A percentile compares a stretch with the other conserved stretches of the same genome.
Evolutionary conservation across 2,329 filamentous ascomycete species (phyloP).

Genomic region (Dothideomycetidae sp.): DNA sequence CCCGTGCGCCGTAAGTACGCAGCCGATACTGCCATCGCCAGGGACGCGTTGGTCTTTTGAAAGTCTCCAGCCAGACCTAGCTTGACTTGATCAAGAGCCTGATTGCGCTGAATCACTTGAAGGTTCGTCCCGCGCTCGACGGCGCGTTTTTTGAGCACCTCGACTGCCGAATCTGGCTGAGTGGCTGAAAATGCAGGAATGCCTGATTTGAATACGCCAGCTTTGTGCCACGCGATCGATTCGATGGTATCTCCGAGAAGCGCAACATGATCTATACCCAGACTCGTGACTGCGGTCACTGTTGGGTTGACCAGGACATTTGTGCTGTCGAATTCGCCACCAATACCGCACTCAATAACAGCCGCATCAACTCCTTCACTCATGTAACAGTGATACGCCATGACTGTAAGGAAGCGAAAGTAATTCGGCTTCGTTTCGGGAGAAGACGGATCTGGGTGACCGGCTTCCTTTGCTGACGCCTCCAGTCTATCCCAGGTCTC

Average conservation of each 20-base stretch:
- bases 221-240: slow-evolving; percentile 85
- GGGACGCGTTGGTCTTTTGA: slow-evolving; percentile 47
- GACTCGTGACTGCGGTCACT: slow-evolving; percentile 58
- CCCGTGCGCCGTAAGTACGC: slow-evolving; percentile 40
- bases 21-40: slow-evolving; percentile 45
- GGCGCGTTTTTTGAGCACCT: slow-evolving; percentile 43
- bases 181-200: slow-evolving; percentile 49
- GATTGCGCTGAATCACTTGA: slow-evolving; percentile 35
- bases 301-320: slow-evolving; percentile 64
- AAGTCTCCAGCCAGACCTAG: slow-evolving; percentile 48
- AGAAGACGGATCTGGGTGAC: slow-evolving; percentile 33
- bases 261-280: slow-evolving; percentile 73
- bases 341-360: slow-evolving; percentile 85
- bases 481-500: slow-evolving; percentile 64
- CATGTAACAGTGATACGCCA: slow-evolving; percentile 75
- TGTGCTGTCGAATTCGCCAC: slow-evolving; percentile 84
- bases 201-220: slow-evolving; percentile 64
- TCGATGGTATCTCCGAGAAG: slow-evolving; percentile 68
- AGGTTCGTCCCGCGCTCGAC: slow-evolving; percentile 35
- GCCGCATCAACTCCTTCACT: slow-evolving; percentile 61
- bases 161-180: slow-evolving; percentile 40
- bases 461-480: slow-evolving; percentile 34
- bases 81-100: slow-evolving; percentile 33
- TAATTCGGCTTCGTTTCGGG: slow-evolving; percentile 65
- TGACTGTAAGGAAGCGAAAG: slow-evolving; percentile 79